Base-by-base conservation (phyloP, 1,139 yeast species). In the Lodderomyces theae region DNA sequence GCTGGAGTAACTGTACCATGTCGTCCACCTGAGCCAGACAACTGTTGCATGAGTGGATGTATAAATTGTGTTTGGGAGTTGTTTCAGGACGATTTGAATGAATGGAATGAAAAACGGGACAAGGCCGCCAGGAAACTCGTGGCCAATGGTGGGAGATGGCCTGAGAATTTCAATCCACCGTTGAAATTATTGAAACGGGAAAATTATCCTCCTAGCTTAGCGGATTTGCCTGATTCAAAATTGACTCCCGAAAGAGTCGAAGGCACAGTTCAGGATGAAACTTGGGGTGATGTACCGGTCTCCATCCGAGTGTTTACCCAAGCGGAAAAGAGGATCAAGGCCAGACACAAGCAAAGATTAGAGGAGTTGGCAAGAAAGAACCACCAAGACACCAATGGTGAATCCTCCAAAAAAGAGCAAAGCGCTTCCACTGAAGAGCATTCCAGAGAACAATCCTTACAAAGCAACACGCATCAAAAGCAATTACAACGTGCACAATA, bases 1-100 rank as follows among this genome's bases (percentile, higher is more conserved):
- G 90, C 81, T 0, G 97, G 97, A 0, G 66, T 90, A 0, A 60
- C 59, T 3, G 95, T 92, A 0, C 96, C 96, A 2, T 79, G 77
- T 13, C 75, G 74, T 54, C 98, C 98, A 1, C 70, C 67, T 5
- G 96, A 88, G 53, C 97, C 97, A 2, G 95, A 89, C 53, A 89
- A 90, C 60, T 92, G 98, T 60, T 92, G 98, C 60, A 89, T 89
- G 96, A 83, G 95, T 48, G 98, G 98, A 1, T 92, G 98, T 60
- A 80, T 88, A 31, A 87, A 90, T 61, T 92, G 98, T 62, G 97
- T 92, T 1, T 92, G 97, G 97, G 97, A 90, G 52, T 66, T 86
- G 42, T 92, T 79, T 60, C 82, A 85, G 51, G 97, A 90, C 41
- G 97, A 92, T 58, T 55, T 90, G 38, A 82, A 80, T 49, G 89